A percentile compares a stretch with the other conserved stretches of the same genome.
These are phyloP conservation scores for Filosporella fistucella DNA, from an alignment of 495 filamentous ascomycete species.

Conservation along the genomic window DNA sequence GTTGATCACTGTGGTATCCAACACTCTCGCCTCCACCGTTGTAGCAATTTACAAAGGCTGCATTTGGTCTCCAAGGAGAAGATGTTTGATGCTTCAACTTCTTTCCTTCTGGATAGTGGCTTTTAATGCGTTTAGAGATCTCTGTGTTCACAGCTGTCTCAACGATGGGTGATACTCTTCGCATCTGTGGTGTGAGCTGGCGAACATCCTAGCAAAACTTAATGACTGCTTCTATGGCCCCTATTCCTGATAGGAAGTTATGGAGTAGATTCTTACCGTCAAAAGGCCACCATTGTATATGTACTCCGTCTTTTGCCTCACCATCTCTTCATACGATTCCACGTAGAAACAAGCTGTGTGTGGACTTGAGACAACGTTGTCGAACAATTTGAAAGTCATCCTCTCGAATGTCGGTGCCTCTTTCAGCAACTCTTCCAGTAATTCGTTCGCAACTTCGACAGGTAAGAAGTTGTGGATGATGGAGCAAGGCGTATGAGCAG, in stretches of 20 bases:
- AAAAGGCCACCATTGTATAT: conserved; percentile 75
- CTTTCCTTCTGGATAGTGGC: conserved; percentile 37
- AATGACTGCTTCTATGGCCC: too few relatives aligned
- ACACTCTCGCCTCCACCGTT: conserved; percentile 72
- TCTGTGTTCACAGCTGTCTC: conserved; percentile 70
- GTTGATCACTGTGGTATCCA: conserved; percentile 86
- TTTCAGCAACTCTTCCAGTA: conserved; percentile 70
- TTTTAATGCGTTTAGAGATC: conserved; percentile 59
- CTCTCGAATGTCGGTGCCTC: conserved; percentile 72
- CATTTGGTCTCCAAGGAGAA: conserved; percentile 74
- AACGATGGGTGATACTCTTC: conserved; percentile 59
- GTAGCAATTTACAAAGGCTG: conserved; percentile 93
- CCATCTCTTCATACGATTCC: conserved; percentile 44
- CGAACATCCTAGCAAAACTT: conserved; percentile 57
- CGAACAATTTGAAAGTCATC: conserved; percentile 79
- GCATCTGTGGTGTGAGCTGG: conserved; percentile 64
- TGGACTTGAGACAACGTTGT: conserved; percentile 73
- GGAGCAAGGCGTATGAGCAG: conserved; percentile 77
- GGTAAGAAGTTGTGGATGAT: conserved; percentile 91
- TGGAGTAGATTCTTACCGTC: conserved; percentile 32
- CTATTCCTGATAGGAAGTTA: neutral
- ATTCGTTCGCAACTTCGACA: conserved; percentile 57
- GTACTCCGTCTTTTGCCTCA: conserved; percentile 64
- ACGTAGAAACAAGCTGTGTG: conserved; percentile 84
- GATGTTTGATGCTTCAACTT: conserved; percentile 78